A percentile compares a stretch with the other conserved stretches of the same genome.
Conservation (phyloP, 371 early-diverging fungal genomes). For the Entomophthora muscae region DNA sequence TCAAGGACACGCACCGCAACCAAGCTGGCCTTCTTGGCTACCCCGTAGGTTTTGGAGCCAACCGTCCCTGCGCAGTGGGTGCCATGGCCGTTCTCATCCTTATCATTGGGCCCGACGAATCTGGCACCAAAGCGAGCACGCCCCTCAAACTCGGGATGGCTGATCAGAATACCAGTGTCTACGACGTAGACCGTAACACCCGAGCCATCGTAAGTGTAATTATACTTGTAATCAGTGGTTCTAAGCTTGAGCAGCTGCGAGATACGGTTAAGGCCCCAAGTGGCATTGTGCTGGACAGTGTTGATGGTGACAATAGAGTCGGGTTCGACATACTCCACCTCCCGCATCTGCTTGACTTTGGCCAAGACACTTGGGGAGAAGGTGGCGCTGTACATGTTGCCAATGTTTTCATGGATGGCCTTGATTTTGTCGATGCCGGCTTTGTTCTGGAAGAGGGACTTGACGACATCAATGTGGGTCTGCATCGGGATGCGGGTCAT, state of each 20-base stretch:
- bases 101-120: constrained; percentile 8
- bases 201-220: constrained; percentile 8
- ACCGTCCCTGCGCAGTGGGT: constrained; percentile 39
- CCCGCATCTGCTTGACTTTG: constrained; percentile 10
- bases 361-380: not conserved
- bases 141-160: constrained; percentile 32
- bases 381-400: not conserved
- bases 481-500: not conserved
- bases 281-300: constrained; percentile 13
- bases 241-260: constrained; percentile 14
- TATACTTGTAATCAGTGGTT: not conserved
- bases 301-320: constrained; percentile 13
- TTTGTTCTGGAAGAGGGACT: not conserved
- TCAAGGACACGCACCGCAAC: constrained; percentile 39
- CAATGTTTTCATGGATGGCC: not conserved
- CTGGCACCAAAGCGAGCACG: constrained; percentile 15
- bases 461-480: not conserved
- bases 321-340: constrained; percentile 16
- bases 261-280: constrained; percentile 17
- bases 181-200: constrained; percentile 35
- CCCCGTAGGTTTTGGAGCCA: constrained; percentile 39
- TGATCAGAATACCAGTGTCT: constrained; percentile 34
- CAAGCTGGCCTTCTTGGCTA: constrained; percentile 47
- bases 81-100: constrained; percentile 34
- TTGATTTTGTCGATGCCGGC: not conserved